Base-by-base conservation (phyloP, 257 asterid genomes). In the Craterostigma plantagineum region DNA sequence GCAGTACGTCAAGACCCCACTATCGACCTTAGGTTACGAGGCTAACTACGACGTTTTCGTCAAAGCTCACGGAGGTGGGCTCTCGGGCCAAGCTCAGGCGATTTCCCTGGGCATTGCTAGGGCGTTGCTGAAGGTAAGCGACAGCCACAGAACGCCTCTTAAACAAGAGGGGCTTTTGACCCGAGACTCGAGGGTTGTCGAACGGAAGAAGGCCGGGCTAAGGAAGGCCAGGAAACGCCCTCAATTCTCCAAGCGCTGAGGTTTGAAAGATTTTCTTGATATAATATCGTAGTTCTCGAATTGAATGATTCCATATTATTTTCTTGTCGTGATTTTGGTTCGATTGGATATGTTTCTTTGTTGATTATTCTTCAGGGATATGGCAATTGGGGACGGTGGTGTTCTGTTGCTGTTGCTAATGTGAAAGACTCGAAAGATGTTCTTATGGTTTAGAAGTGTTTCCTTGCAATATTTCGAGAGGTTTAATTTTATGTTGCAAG, bases 211-310 rank as follows among this genome's bases (percentile, higher is more conserved):
- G 64, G 66, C 66, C 16, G 99, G 99, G 46, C 66, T 90, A 12
- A 73, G 60, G 76, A 90, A 90, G 62, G 99, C 99, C 37, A 72
- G 99, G 16, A 90, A 90, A 66, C 82, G 82, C 61, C 99, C 99
- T 34, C 99, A 90, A 30, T 90, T n/a, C 70, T 83, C 99, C 33
- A 83, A 90, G 62, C 99, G 99, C 75, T 90, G 53, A 74, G 79
- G 75, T 63, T 40, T 56, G 35, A 41, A 23, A 23, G 2, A 2
- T 23, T 23, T 23, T 23, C 6, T 2, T 23, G n/a, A n/a, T n/a
- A n/a, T n/a, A n/a, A n/a, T n/a, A n/a, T n/a, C n/a, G n/a, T 23
- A 23, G 30, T 23, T 23, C 6, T 23, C 30, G 30, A 23, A 23
- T 23, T 2, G 30, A 2, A n/a, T n/a, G n/a, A n/a, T n/a, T 23